Conservation (phyloP, 1,284 basidiomycete species). For the Malassezia caprae region DNA sequence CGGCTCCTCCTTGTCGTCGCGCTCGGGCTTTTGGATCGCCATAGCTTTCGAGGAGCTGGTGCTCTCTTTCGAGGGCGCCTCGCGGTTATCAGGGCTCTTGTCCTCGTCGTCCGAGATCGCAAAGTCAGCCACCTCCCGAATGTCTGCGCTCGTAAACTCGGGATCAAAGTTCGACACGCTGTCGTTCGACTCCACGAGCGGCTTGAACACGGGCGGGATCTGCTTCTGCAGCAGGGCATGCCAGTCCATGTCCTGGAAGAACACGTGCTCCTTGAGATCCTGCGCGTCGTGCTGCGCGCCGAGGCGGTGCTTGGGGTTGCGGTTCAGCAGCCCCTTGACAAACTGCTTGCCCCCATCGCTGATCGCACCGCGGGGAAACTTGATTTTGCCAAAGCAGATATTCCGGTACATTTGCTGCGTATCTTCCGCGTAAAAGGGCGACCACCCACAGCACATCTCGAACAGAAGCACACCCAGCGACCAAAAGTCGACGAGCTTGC, state of each 20-base stretch:
- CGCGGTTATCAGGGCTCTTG: not conserved
- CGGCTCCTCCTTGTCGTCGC: slow-evolving; percentile 26
- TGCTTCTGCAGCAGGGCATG: slow-evolving; percentile 66
- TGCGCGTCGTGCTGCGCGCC: slow-evolving; percentile 81
- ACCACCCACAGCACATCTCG: slow-evolving; percentile 97
- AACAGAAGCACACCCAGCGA: slow-evolving; percentile 60
- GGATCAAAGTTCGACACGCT: slow-evolving; percentile 95
- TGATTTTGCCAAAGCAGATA: slow-evolving; percentile 92
- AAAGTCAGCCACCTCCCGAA: slow-evolving; percentile 49
- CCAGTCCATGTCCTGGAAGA: slow-evolving; percentile 68
- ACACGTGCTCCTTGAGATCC: slow-evolving; percentile 90
- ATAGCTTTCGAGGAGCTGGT: not conserved
- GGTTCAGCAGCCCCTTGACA: slow-evolving; percentile 93
- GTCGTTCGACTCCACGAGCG: slow-evolving; percentile 94
- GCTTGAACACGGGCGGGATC: slow-evolving; percentile 94
- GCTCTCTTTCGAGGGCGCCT: not conserved
- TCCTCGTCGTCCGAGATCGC: slow-evolving; percentile 2
- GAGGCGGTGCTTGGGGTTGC: slow-evolving; percentile 91
- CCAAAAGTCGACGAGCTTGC: slow-evolving; percentile 99
- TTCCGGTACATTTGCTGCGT: slow-evolving; percentile 99
- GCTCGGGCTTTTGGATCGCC: slow-evolving; percentile 20
- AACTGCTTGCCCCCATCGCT: slow-evolving; percentile 98
- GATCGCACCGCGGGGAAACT: slow-evolving; percentile 94
- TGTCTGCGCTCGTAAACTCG: slow-evolving; percentile 82
- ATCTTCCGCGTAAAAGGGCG: slow-evolving; percentile 97